phyloP scores from a whole-genome alignment of 2,329 filamentous ascomycete genomes.

The Neophaeococcomyces mojaviensis region DNA sequence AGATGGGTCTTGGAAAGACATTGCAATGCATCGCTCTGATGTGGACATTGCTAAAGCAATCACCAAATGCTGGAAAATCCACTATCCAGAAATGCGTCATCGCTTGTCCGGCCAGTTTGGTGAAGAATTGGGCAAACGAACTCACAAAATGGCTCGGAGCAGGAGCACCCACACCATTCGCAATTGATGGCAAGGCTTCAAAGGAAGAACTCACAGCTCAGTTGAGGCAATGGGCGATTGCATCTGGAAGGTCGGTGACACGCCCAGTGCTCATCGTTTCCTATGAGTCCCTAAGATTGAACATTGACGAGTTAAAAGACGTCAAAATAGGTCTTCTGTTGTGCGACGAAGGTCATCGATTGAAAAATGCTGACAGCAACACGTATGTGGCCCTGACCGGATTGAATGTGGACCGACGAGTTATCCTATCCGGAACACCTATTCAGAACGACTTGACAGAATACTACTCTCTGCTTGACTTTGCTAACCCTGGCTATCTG shows the following conservation, averaged over 20 bases:
- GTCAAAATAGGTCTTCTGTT: constrained; percentile 87
- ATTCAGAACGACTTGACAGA: constrained; percentile 99
- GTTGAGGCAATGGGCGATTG: constrained; percentile 88
- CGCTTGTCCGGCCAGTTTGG: constrained; percentile 90
- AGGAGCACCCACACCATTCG: constrained; percentile 86
- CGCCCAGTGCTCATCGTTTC: constrained; percentile 94
- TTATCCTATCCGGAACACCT: constrained; percentile 92
- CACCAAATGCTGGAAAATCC: constrained; percentile 83
- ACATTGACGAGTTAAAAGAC: constrained; percentile 81
- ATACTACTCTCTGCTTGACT: constrained; percentile 92
- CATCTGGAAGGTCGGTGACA: constrained; percentile 80
- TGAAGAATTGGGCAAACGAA: constrained; percentile 97
- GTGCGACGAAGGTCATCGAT: constrained; percentile 90
- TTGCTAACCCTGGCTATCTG: constrained; percentile 87
- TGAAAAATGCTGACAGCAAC: constrained; percentile 95
- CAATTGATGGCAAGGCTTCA: constrained; percentile 90
- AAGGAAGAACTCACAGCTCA: constrained; percentile 90
- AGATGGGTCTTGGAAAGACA: constrained; percentile 97
- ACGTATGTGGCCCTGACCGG: constrained; percentile 88
- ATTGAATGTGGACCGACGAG: constrained; percentile 80
- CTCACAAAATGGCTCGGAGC: constrained; percentile 91
- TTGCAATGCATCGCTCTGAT: constrained; percentile 93
- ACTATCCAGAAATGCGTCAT: constrained; percentile 97
- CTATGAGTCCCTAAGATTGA: constrained; percentile 88
- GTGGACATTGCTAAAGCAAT: constrained; percentile 95